phyloP scores from a whole-genome alignment of 2,329 filamentous ascomycete species.

The Didymella keratinophila region DNA sequence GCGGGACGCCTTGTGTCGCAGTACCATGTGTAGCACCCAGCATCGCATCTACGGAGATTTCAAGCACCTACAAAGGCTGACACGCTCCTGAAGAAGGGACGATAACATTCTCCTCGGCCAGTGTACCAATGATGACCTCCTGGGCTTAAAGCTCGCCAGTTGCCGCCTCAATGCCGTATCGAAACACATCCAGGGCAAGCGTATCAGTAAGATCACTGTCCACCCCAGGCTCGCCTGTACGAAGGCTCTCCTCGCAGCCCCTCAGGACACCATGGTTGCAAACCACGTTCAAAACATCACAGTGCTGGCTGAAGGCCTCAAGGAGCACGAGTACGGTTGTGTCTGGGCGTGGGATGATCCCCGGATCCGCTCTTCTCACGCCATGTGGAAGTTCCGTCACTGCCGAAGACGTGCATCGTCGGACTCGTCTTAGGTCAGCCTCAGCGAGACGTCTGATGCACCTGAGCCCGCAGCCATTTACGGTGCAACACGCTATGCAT shows the following conservation, averaged over 20 bases:
- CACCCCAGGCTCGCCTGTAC: constrained; percentile 16
- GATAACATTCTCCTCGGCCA: too few species aligned
- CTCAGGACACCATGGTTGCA: neutral
- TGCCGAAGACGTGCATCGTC: too few species aligned
- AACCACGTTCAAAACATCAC: constrained; percentile 13
- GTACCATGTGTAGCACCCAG: constrained; percentile 53
- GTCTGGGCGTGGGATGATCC: constrained; percentile 29
- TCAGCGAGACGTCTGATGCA: too few species aligned
- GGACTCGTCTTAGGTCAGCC: too few species aligned
- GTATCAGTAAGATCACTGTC: constrained; percentile 2
- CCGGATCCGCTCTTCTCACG: neutral
- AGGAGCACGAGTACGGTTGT: constrained; percentile 19
- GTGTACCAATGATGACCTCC: constrained; percentile 9
- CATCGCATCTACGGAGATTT: constrained; percentile 58
- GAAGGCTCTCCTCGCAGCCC: neutral
- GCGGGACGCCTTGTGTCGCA: constrained; percentile 59
- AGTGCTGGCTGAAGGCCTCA: constrained; percentile 22
- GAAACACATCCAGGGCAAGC: constrained; percentile 1
- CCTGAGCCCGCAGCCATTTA: too few species aligned
- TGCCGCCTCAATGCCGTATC: constrained; percentile 2
- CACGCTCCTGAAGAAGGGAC: too few species aligned
- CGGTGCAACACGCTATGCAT: too few species aligned
- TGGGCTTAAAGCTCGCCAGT: constrained; percentile 13
- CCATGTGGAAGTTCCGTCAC: too few species aligned
- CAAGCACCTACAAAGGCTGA: constrained; percentile 57